Evolutionary conservation across 257 asterid genomes (phyloP).

Genomic region (Penstemon newberryi): DNA sequence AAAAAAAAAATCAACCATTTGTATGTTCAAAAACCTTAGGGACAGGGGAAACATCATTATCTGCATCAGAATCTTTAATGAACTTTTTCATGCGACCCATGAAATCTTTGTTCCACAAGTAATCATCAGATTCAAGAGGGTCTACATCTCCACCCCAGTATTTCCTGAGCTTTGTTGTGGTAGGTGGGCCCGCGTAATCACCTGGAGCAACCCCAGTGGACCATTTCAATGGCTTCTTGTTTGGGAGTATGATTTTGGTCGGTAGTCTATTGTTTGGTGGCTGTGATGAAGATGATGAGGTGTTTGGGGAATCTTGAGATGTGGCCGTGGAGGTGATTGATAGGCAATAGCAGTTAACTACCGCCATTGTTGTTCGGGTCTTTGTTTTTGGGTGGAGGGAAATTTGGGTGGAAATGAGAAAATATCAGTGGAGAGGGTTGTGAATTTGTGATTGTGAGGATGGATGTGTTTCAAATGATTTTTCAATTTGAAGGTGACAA

Average conservation of each 20-base stretch:
- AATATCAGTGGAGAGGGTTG: constrained; percentile 26
- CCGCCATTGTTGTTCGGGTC: constrained; percentile 42
- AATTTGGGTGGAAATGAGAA: constrained; percentile 10
- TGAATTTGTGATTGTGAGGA: constrained; percentile 4
- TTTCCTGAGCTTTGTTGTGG: constrained; percentile 82
- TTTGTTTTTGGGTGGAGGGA: constrained; percentile 29
- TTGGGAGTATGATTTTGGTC: constrained; percentile 74
- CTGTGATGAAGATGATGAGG: constrained; percentile 37
- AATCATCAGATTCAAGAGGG: constrained; percentile 83
- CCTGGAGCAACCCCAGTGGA: constrained; percentile 91
- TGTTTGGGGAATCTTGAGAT: constrained; percentile 47
- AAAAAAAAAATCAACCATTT: constrained; percentile 39
- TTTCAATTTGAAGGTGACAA: neutral
- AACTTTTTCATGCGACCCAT: constrained; percentile 74
- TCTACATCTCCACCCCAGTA: constrained; percentile 87
- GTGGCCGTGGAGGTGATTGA: constrained; percentile 65
- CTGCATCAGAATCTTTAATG: constrained; percentile 54
- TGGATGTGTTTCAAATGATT: constrained; percentile 5
- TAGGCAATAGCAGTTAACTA: constrained; percentile 53
- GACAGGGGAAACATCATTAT: constrained; percentile 14
- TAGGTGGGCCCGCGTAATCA: constrained; percentile 92
- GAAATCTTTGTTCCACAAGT: constrained; percentile 89
- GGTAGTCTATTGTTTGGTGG: constrained; percentile 44
- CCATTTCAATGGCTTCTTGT: constrained; percentile 86
- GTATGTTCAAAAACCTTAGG: constrained; percentile 26